These are phyloP conservation scores for Xerocomus potaroensis DNA, from an alignment of 768 basidiomycete genomes.

Conservation along the genomic window DNA sequence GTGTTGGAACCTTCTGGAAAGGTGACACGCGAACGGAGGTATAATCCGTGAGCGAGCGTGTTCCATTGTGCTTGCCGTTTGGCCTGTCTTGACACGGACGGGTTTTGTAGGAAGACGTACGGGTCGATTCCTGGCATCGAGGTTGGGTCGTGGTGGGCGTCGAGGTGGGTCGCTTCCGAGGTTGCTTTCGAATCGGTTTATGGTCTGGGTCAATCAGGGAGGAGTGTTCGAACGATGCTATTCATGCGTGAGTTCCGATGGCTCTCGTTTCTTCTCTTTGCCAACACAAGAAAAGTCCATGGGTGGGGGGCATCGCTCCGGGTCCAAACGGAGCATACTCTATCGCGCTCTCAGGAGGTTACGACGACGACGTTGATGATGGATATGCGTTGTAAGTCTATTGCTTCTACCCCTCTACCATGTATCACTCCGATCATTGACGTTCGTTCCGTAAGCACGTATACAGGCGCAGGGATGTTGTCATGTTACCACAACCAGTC, in stretches of 20 bases:
- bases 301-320: slow-evolving; percentile 72
- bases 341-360: slow-evolving; percentile 85
- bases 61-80: too few relatives aligned
- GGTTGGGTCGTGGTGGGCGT: slow-evolving; percentile 83
- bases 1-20: slow-evolving; percentile 34
- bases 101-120: slow-evolving; percentile 58
- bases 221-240: slow-evolving; percentile 68
- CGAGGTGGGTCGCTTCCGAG: slow-evolving; percentile 39
- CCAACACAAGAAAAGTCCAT: slow-evolving; percentile 46
- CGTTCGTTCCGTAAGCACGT: slow-evolving; percentile 48
- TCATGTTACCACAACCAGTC: background rate
- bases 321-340: slow-evolving; percentile 72
- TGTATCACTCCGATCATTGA: background rate
- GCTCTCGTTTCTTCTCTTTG: background rate
- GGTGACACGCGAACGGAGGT: slow-evolving; percentile 28
- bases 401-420: background rate
- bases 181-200: background rate
- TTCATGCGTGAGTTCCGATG: slow-evolving; percentile 71
- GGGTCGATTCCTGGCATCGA: slow-evolving; percentile 76
- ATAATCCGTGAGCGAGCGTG: slow-evolving; percentile 28
- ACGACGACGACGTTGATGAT: slow-evolving; percentile 79
- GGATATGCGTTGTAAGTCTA: slow-evolving; percentile 76
- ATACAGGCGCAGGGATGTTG: slow-evolving; percentile 66
- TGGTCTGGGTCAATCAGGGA: slow-evolving; percentile 30
- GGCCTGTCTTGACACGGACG: slow-evolving; percentile 18